These are phyloP conservation scores for Lunularia cruciata DNA, from an alignment of 225 moss, liverwort and hornwort genomes.

Conservation along the genomic window DNA sequence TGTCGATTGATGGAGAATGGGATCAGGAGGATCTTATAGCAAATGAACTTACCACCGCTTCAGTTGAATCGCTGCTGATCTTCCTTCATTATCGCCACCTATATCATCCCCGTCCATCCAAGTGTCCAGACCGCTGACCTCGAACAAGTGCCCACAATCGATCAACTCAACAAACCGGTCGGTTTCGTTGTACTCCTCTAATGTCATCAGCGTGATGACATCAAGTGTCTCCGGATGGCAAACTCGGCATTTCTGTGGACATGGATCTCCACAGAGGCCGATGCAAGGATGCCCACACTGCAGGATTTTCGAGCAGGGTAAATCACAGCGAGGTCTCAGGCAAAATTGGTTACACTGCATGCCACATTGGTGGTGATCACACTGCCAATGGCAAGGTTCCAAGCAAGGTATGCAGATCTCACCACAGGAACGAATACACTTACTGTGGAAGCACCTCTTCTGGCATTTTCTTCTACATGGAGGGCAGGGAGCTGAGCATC, in stretches of 20 bases:
- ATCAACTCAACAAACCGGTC: conserved; percentile 36
- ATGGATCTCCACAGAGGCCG: conserved; percentile 46
- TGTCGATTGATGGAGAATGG: too few relatives aligned
- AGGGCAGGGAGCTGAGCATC: conserved; percentile 35
- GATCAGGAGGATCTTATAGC: too few relatives aligned
- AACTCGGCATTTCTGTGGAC: conserved; percentile 38
- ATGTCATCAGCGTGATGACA: conserved; percentile 24
- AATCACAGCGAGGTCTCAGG: conserved; percentile 35
- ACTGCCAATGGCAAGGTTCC: conserved; percentile 43
- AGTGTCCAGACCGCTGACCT: conserved; percentile 38
- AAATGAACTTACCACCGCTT: conserved; percentile 34
- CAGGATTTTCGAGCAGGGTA: conserved; percentile 28
- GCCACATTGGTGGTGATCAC: conserved; percentile 30
- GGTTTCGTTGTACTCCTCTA: conserved; percentile 31
- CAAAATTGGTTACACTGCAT: conserved; percentile 37
- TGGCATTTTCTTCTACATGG: conserved; percentile 29
- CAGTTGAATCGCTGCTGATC: conserved; percentile 19
- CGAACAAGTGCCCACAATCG: conserved; percentile 43
- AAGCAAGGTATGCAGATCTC: conserved; percentile 27
- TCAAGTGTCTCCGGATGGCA: conserved; percentile 42
- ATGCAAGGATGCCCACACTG: conserved; percentile 37
- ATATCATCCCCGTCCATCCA: conserved; percentile 36
- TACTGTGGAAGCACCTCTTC: conserved; percentile 39
- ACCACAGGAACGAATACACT: conserved; percentile 22
- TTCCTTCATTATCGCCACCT: too few relatives aligned